phyloP scores from a whole-genome alignment of 345 rosid species.

The Erysimum cheiranthoides region DNA sequence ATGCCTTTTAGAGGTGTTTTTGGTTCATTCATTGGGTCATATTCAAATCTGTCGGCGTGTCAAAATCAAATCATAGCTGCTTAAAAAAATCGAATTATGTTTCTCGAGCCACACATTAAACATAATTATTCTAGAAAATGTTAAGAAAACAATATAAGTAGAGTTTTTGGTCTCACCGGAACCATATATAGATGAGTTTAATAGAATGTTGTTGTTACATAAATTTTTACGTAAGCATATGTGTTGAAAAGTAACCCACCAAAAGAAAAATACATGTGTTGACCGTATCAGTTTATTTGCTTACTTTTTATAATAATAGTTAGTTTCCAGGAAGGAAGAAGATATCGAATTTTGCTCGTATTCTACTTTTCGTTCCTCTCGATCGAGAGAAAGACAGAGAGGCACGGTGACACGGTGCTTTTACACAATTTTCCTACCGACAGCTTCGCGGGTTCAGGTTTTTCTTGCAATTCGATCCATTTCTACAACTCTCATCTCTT shows the following conservation, averaged over 20 bases:
- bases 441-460: conserved; percentile 33
- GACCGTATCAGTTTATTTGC: conserved; percentile 32
- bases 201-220: background rate
- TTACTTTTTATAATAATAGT: background rate
- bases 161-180: conserved; percentile 14
- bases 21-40: conserved; percentile 8
- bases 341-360: conserved; percentile 24
- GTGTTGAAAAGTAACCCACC: background rate
- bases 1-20: background rate
- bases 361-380: conserved; percentile 36
- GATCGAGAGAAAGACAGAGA: conserved; percentile 41
- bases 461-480: conserved; percentile 19
- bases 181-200: conserved; percentile 2
- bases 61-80: background rate
- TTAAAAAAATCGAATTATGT: background rate
- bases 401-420: conserved; percentile 19
- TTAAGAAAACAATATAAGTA: background rate
- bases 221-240: background rate
- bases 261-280: conserved; percentile 23
- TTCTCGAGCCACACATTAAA: background rate
- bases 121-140: background rate
- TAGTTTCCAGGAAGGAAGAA: conserved; percentile 19
- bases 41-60: conserved; percentile 33
- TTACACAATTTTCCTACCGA: conserved; percentile 29
- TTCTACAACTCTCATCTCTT: conserved; percentile 28